Evolutionary conservation across 805 yeast genomes (phyloP), one percentile per base, ranked within the genome.

Genomic region (Sugiyamaella chiloensis): DNA sequence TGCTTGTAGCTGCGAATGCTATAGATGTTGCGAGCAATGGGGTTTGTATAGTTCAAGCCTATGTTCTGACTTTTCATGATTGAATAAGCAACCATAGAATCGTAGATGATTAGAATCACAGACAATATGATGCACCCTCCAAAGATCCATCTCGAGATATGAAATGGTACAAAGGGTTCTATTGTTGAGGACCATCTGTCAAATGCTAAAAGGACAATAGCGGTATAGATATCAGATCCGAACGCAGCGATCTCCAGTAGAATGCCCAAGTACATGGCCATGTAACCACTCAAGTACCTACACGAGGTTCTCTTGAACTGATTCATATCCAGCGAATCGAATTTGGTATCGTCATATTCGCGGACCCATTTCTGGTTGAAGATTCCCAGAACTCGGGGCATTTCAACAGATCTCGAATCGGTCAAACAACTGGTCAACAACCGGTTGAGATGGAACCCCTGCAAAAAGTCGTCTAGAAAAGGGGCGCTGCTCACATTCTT

Each of bases 101-200:
- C 84, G 65, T 80, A 80, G 1, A 80, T 52, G 42, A 83, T 58
- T 21, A 85, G 67, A 3, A 76, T 65, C 42, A 86, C 70, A 7
- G 91, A 83, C 46, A 85, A 75, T 9, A 88, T 73, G 51, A 88
- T 88, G 63, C 96, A 88, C 2, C 83, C 87, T 16, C 85, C 79
- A 60, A 84, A 85, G n/a, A 85, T 67, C 91, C 91, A 85, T 60
- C 69, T 78, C 50, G 72, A 75, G 48, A 74, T 79, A 60, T 58
- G 75, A 51, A 76, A 72, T 0, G 81, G 69, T 2, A 78, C 62
- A 52, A 62, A 69, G 3, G 83, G 81, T 46, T 69, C 59, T 24
- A 73, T 64, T 44, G 71, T 65, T 3, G 79, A 72, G 2, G 82
- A 73, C 91, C 91, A 84, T 40, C 77, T 71, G 59, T 84, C 77